These are phyloP conservation scores for Pseudogymnoascus sp. DNA, from an alignment of 2,329 filamentous ascomycete genomes.

Conservation along the genomic window DNA sequence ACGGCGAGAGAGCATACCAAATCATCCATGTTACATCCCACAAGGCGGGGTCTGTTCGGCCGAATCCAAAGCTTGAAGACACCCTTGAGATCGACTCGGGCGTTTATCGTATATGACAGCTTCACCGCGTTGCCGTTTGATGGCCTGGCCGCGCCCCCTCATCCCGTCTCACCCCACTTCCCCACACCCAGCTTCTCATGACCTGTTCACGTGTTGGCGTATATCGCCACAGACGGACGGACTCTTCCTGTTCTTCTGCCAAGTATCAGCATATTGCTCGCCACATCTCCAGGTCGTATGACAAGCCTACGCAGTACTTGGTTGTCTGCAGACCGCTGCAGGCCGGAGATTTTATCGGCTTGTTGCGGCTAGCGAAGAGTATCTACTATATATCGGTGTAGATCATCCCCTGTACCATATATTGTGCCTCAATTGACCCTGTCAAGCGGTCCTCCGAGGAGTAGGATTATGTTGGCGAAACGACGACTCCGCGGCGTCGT, in stretches of 20 bases:
- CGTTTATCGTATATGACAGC: neutral
- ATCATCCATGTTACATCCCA: neutral
- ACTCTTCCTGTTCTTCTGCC: neutral
- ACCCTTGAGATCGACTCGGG: neutral
- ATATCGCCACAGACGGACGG: conserved; percentile 2
- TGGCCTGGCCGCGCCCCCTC: neutral
- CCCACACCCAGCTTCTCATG: conserved; percentile 2
- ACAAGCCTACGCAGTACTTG: neutral
- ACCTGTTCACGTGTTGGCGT: neutral
- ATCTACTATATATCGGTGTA: neutral
- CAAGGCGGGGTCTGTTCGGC: neutral
- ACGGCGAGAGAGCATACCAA: neutral
- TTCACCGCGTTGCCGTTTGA: neutral
- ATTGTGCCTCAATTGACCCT: conserved; percentile 8
- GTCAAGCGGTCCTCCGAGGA: neutral
- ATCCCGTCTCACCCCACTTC: neutral
- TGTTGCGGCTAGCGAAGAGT: conserved; percentile 4
- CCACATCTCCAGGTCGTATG: conserved; percentile 3
- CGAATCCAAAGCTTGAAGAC: neutral
- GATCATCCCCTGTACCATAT: neutral
- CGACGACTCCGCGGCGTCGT: neutral
- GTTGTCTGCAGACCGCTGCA: neutral
- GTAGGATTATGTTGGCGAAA: neutral
- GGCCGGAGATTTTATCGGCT: conserved; percentile 7
- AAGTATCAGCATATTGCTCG: conserved; percentile 6